Evolutionary conservation across 2,329 filamentous ascomycete genomes (phyloP).

Genomic region (Trichoderma cornu-damae): DNA sequence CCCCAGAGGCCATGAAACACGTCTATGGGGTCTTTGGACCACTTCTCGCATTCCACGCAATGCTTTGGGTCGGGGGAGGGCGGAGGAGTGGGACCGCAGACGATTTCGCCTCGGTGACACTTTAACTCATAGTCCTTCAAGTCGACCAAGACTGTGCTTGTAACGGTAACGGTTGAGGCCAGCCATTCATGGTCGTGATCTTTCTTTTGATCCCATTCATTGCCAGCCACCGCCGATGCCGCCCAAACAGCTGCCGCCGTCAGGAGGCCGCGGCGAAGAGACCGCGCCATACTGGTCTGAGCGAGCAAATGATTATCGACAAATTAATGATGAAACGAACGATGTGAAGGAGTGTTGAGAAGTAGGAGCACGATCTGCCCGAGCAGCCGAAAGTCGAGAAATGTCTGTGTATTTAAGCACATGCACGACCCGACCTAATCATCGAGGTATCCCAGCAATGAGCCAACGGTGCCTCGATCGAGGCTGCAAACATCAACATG

Average conservation of each 20-base stretch:
- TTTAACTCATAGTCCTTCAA: not conserved
- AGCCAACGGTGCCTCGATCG: not conserved
- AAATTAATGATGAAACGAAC: not conserved
- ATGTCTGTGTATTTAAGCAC: slow-evolving; percentile 10
- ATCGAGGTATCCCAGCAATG: not conserved
- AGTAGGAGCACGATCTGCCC: not conserved
- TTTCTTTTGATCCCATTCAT: not conserved
- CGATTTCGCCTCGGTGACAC: not conserved
- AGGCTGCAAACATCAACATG: slow-evolving; percentile 1
- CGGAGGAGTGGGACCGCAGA: not conserved
- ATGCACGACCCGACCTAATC: not conserved
- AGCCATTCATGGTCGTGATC: slow-evolving; percentile 7
- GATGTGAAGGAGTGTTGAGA: not conserved
- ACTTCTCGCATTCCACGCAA: not conserved
- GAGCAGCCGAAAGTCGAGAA: not conserved
- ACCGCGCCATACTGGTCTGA: slow-evolving; percentile 3
- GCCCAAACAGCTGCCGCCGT: slow-evolving; percentile 10
- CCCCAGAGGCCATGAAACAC: not conserved
- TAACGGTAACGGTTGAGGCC: slow-evolving; percentile 7
- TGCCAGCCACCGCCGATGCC: slow-evolving; percentile 5
- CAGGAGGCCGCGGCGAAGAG: slow-evolving; percentile 13
- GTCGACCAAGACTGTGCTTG: slow-evolving; percentile 7
- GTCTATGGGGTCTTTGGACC: not conserved
- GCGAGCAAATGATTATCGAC: not conserved
- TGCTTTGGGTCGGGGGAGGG: not conserved